Evolutionary conservation across 306 rosid genomes (phyloP), one percentile per base, ranked within the genome.

Genomic region (Canavalia gladiata): DNA sequence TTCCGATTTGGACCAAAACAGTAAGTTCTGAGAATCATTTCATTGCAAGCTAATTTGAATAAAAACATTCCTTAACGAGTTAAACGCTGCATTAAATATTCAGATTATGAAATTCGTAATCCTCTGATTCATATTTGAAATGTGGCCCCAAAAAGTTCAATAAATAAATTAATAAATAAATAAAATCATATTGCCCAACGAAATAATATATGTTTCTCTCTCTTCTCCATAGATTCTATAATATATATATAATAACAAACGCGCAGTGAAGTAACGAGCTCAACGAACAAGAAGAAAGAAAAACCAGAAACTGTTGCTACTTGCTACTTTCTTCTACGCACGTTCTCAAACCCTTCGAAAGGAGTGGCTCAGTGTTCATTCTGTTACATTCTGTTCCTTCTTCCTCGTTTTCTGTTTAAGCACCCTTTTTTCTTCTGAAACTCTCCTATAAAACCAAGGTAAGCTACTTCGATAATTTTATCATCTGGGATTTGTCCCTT

Each of bases 361-460:
- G 77, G 50, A 52, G 68, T 64, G 76, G 60, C 45, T 81, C 74
- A 81, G 35, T 79, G 13, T 46, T 69, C 41, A 47, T 34, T 78
- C 34, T 1, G 78, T 68, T 75, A 50, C 82, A 13, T 71, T 75
- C 74, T 7, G 75, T 68, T 68, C 78, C 86, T 55, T 67, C 86
- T 81, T 74, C 89, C 28, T 77, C 73, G 83, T 73, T 88, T 88
- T 76, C 85, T 57, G 82, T 88, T 78, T n/a, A 56, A 84, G 72
- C 80, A 42, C 77, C 62, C 69, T 39, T 56, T 28, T 49, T 54
- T 43, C 10, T 18, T 77, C 65, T 13, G 56, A 39, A 62, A 58
- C 68, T n/a, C 46, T 43, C 46, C 41, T 62, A 74, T 79, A 71
- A 42, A 47, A 42, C 69, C 8, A 54, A 84, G 84, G 85, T 84